Evolutionary conservation across 305 asterid species (phyloP).

Genomic region (Rubia peregrina): DNA sequence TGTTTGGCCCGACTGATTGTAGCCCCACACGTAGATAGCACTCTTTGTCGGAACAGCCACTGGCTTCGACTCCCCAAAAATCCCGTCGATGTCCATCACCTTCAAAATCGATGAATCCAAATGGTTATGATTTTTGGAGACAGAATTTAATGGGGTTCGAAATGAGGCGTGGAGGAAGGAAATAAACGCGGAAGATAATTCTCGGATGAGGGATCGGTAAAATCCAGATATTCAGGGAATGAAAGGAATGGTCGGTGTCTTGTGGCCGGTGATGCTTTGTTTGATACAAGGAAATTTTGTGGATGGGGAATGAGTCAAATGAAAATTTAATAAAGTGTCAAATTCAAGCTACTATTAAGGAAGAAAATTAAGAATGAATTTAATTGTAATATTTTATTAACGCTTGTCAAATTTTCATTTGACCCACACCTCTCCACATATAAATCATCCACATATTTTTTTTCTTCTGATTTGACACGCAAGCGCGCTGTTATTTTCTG

Average conservation of each 20-base stretch:
- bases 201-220: conserved; percentile 3
- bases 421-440: too few species aligned
- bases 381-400: too few species aligned
- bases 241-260: neutral
- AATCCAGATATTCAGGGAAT: conserved; percentile 16
- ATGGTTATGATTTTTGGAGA: neutral
- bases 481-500: too few species aligned
- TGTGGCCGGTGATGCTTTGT: neutral
- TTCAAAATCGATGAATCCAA: neutral
- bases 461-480: too few species aligned
- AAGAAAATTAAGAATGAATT: too few species aligned
- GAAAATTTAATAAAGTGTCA: too few species aligned
- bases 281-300: too few species aligned
- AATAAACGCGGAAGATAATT: neutral
- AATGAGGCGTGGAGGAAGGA: neutral
- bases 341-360: too few species aligned
- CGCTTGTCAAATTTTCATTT: too few species aligned
- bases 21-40: conserved; percentile 89
- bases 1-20: conserved; percentile 92
- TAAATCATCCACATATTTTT: too few species aligned
- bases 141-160: neutral
- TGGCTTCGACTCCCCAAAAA: conserved; percentile 57
- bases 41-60: conserved; percentile 63
- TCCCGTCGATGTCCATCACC: conserved; percentile 65
- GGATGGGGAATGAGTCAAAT: too few species aligned